Conservation (phyloP, 345 rosid species). For the Salix viminalis region DNA sequence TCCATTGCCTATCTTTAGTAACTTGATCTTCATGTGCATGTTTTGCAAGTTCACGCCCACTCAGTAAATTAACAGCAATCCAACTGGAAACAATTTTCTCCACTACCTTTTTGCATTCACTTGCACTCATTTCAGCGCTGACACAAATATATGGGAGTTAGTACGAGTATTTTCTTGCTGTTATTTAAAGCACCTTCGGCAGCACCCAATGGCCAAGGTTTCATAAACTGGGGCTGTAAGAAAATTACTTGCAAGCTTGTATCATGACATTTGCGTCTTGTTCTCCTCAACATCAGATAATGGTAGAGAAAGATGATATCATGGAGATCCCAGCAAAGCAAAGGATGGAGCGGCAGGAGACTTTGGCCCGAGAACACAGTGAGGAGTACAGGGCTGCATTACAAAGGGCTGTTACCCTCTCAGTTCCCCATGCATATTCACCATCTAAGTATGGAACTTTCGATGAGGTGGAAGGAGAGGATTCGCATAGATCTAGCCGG, state of each 20-base stretch:
- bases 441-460: conserved; percentile 80
- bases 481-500: conserved; percentile 32
- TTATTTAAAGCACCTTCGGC: background rate
- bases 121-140: background rate
- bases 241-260: background rate
- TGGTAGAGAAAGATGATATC: conserved; percentile 60
- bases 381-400: conserved; percentile 80
- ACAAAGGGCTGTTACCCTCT: conserved; percentile 69
- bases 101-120: background rate
- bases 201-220: background rate
- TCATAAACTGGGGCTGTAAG: background rate
- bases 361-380: conserved; percentile 58
- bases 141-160: background rate
- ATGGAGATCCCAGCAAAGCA: conserved; percentile 76
- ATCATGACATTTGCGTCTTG: background rate
- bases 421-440: conserved; percentile 67
- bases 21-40: background rate
- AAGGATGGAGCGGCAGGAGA: conserved; percentile 82
- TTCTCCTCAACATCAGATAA: conserved; percentile 38
- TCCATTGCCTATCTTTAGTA: background rate
- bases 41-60: background rate
- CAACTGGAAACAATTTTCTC: background rate
- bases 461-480: conserved; percentile 35
- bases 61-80: background rate
- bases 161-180: background rate